phyloP scores from a whole-genome alignment of 192 early-diverging fungal species.

The Chytriomyces confervae region DNA sequence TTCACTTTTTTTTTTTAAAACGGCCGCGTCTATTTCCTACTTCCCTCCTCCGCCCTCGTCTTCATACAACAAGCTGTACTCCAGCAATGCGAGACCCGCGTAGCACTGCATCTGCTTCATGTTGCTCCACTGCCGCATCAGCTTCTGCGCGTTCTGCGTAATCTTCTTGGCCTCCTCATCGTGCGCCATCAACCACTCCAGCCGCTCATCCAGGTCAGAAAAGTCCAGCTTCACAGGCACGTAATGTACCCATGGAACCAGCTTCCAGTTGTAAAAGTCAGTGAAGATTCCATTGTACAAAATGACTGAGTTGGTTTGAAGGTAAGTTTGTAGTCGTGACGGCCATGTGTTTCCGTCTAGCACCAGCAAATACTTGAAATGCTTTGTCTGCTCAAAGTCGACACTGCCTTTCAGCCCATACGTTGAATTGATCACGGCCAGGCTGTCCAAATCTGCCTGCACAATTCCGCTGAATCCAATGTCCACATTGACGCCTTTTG shows the following conservation, averaged over 20 bases:
- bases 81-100: conserved; percentile 6
- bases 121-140: neutral
- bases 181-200: conserved; percentile 13
- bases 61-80: neutral
- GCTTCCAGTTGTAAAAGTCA: conserved; percentile 24
- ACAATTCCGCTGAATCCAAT: conserved; percentile 9
- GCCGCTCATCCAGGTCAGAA: conserved; percentile 28
- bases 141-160: neutral
- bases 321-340: conserved; percentile 6
- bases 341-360: conserved; percentile 25
- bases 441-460: neutral
- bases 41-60: too few species aligned
- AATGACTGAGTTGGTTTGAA: conserved; percentile 15
- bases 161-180: conserved; percentile 17
- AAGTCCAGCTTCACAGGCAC: conserved; percentile 30
- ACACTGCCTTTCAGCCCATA: conserved; percentile 20
- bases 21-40: too few species aligned
- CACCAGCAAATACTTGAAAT: conserved; percentile 34
- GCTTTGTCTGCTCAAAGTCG: conserved; percentile 18
- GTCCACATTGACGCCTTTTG: neutral
- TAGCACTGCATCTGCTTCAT: conserved; percentile 22
- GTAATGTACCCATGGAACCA: conserved; percentile 36
- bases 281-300: conserved; percentile 5
- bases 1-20: too few species aligned
- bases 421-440: neutral